Percentiles rank a stretch among this genome's conserved stretches.
phyloP scores from a whole-genome alignment of 2,329 filamentous ascomycete species.

The Lasiodiplodia sp. region DNA sequence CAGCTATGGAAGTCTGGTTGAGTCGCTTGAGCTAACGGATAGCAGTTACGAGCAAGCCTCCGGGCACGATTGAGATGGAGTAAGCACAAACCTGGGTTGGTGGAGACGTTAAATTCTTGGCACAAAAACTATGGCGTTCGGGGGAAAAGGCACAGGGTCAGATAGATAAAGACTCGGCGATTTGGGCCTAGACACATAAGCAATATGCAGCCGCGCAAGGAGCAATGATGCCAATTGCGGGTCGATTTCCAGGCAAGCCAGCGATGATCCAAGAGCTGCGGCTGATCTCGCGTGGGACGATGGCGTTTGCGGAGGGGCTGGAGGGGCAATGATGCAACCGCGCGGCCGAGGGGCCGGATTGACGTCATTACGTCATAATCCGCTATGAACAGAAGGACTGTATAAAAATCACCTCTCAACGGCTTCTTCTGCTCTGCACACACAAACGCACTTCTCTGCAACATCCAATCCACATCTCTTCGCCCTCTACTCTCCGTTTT shows the following conservation, averaged over 20 bases:
- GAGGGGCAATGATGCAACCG: conserved; percentile 14
- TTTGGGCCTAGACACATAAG: background rate
- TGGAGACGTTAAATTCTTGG: conserved; percentile 9
- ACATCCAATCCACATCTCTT: background rate
- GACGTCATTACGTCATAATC: conserved; percentile 16
- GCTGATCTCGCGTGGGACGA: conserved; percentile 24
- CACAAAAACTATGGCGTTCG: conserved; percentile 25
- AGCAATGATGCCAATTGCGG: conserved; percentile 17
- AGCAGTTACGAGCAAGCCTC: conserved; percentile 69
- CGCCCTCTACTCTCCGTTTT: background rate
- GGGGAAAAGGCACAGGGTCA: conserved; percentile 8
- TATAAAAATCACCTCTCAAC: conserved; percentile 17
- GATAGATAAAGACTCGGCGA: conserved; percentile 8
- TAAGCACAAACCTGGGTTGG: conserved; percentile 48
- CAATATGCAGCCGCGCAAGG: conserved; percentile 17
- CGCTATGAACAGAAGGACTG: background rate
- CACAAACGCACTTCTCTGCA: background rate
- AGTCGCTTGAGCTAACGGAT: conserved; percentile 32
- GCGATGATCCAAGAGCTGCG: conserved; percentile 17
- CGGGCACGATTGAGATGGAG: conserved; percentile 78
- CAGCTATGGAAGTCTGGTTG: conserved; percentile 23
- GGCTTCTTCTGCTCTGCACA: background rate
- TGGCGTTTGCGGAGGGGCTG: conserved; percentile 23
- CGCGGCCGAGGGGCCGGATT: conserved; percentile 5
- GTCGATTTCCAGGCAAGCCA: conserved; percentile 4